Percentiles rank a stretch among this genome's conserved stretches.
phyloP scores from a whole-genome alignment of 768 basidiomycete genomes.

The Mycena chlorophos region DNA sequence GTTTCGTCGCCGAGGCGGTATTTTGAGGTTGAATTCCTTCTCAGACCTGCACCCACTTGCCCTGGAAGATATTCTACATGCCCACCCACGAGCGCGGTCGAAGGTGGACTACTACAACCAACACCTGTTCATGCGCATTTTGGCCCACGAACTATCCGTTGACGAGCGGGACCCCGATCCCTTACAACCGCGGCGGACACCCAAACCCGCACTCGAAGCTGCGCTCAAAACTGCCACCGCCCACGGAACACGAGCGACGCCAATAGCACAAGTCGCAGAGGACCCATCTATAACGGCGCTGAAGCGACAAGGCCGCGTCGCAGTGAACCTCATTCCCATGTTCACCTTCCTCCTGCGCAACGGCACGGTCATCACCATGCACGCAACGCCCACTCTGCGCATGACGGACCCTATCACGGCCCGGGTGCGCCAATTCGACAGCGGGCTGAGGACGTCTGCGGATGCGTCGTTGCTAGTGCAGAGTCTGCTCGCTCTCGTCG shows the following conservation, averaged over 20 bases:
- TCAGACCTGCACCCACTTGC: constrained; percentile 70
- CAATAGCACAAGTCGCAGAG: constrained; percentile 4
- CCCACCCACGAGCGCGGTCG: constrained; percentile 52
- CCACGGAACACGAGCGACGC: constrained; percentile 2
- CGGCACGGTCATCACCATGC: constrained; percentile 64
- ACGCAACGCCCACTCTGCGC: constrained; percentile 43
- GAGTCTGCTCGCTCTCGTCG: constrained; percentile 63
- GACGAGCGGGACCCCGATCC: constrained; percentile 21
- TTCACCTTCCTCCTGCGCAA: constrained; percentile 69
- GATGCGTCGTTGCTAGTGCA: constrained; percentile 73
- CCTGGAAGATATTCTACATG: constrained; percentile 67
- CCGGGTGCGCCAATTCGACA: constrained; percentile 58
- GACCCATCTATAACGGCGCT: constrained; percentile 9
- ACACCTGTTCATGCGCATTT: constrained; percentile 69
- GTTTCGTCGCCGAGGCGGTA: too few relatives aligned
- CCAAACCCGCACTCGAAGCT: not conserved
- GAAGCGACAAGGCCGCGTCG: constrained; percentile 53
- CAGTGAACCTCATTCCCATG: constrained; percentile 55
- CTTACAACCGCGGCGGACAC: constrained; percentile 2
- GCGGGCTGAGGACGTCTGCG: constrained; percentile 57
- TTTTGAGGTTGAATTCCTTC: not conserved
- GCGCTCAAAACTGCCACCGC: not conserved
- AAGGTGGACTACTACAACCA: constrained; percentile 70
- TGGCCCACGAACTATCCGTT: constrained; percentile 60
- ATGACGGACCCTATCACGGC: constrained; percentile 57